Conservation (phyloP, 495 filamentous ascomycete species). For the Penicillium argentinense region DNA sequence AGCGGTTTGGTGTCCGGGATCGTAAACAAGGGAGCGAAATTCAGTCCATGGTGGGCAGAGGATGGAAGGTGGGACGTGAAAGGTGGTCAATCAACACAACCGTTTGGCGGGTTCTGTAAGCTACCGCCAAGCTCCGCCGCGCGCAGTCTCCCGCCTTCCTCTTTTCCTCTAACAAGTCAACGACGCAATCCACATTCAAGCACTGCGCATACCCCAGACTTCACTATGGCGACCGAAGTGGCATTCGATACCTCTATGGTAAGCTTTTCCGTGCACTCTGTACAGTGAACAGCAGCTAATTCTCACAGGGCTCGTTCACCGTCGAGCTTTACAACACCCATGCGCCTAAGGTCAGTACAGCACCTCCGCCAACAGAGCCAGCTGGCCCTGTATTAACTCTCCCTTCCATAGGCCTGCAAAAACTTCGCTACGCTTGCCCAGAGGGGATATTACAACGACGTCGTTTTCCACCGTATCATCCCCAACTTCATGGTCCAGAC, state of each 20-base stretch:
- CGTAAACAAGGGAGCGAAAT: neutral
- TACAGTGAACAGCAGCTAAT: conserved; percentile 17
- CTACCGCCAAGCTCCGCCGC: too few species aligned
- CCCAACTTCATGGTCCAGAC: conserved; percentile 96
- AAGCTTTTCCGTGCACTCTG: conserved; percentile 4
- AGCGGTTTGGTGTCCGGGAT: too few species aligned
- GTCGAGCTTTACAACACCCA: conserved; percentile 87
- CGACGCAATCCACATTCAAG: too few species aligned
- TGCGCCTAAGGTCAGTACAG: conserved; percentile 60
- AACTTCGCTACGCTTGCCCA: conserved; percentile 81
- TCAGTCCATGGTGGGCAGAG: conserved; percentile 15
- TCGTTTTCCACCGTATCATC: conserved; percentile 93
- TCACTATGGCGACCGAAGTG: conserved; percentile 71
- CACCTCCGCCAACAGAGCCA: neutral
- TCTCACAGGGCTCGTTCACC: conserved; percentile 68
- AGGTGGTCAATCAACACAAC: conserved; percentile 18
- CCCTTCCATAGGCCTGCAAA: conserved; percentile 64
- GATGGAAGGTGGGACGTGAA: conserved; percentile 13
- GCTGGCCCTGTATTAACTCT: conserved; percentile 9
- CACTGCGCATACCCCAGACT: too few species aligned
- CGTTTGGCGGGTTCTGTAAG: too few species aligned
- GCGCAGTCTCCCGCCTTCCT: too few species aligned
- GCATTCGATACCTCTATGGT: conserved; percentile 83
- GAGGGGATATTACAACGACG: conserved; percentile 81
- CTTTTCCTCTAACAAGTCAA: neutral